Conservation (phyloP, 495 filamentous ascomycete species). For the Peziza echinospora region DNA sequence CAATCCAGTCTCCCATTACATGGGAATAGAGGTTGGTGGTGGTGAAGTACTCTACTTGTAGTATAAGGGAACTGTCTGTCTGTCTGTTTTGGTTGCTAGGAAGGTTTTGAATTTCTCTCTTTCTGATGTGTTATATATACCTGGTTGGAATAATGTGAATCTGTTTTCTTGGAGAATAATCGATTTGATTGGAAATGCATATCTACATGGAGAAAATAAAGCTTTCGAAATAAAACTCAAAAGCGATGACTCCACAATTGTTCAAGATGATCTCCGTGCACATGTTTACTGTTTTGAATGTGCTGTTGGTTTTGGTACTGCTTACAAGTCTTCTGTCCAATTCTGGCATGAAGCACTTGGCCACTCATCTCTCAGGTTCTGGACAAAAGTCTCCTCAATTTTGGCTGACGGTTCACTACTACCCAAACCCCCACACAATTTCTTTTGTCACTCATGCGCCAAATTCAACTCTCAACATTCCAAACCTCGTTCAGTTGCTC, state of each 20-base stretch:
- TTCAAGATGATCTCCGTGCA: not conserved
- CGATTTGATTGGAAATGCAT: not conserved
- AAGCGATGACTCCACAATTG: not conserved
- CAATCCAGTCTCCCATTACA: too few relatives aligned
- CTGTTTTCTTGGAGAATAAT: not conserved
- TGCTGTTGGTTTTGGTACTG: not conserved
- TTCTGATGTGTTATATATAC: too few relatives aligned
- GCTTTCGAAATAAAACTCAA: not conserved
- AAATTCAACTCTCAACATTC: not conserved
- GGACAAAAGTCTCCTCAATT: not conserved
- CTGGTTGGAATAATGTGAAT: not conserved
- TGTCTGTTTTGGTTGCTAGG: too few relatives aligned
- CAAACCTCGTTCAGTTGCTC: not conserved
- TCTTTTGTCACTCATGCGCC: not conserved
- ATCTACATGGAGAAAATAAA: too few relatives aligned
- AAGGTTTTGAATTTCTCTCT: too few relatives aligned
- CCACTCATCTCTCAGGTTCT: not conserved
- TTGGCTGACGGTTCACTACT: not conserved
- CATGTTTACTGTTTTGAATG: not conserved
- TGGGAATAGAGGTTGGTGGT: too few relatives aligned
- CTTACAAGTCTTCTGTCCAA: not conserved
- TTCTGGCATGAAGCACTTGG: not conserved
- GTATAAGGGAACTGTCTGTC: too few relatives aligned
- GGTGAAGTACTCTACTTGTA: too few relatives aligned
- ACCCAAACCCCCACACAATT: not conserved